Evolutionary conservation across 169 alveolate species (phyloP).

Genomic region (Cryptosporidium ubiquitum): DNA sequence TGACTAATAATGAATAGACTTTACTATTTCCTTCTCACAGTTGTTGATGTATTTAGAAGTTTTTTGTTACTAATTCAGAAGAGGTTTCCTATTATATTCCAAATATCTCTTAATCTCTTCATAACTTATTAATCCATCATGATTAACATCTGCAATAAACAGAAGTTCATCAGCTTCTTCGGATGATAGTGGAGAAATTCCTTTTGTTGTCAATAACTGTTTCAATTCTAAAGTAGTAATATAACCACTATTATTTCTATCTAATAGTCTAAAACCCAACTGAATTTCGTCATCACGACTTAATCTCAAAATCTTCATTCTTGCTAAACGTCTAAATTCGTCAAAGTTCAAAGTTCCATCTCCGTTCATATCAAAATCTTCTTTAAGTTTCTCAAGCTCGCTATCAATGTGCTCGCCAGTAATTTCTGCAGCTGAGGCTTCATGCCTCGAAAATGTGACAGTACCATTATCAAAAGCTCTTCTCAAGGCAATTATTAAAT

Average conservation of each 20-base stretch:
- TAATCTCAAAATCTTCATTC: slow-evolving; percentile 68
- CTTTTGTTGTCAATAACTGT: slow-evolving; percentile 63
- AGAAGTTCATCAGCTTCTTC: slow-evolving; percentile 72
- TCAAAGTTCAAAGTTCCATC: slow-evolving; percentile 64
- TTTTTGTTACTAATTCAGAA: background rate
- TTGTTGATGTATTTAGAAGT: background rate
- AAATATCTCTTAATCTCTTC: slow-evolving; percentile 68
- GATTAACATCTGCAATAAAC: slow-evolving; percentile 62
- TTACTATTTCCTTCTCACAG: background rate
- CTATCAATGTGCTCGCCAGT: slow-evolving; percentile 72
- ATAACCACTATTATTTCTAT: slow-evolving; percentile 67
- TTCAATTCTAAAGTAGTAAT: slow-evolving; percentile 63
- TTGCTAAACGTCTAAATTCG: slow-evolving; percentile 63
- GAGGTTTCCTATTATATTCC: slow-evolving; percentile 68
- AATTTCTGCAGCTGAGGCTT: slow-evolving; percentile 69
- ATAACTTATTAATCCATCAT: slow-evolving; percentile 71
- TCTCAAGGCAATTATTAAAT: slow-evolving; percentile 51
- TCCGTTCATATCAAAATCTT: slow-evolving; percentile 59
- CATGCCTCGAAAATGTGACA: slow-evolving; percentile 70
- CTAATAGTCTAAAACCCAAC: slow-evolving; percentile 57
- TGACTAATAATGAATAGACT: background rate
- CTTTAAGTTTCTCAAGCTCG: slow-evolving; percentile 62
- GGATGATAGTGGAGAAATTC: slow-evolving; percentile 54
- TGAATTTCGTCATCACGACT: slow-evolving; percentile 69
- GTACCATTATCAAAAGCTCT: slow-evolving; percentile 73